Evolutionary conservation across 2,329 filamentous ascomycete species (phyloP).

Genomic region (Berkeleyomyces rouxiae): DNA sequence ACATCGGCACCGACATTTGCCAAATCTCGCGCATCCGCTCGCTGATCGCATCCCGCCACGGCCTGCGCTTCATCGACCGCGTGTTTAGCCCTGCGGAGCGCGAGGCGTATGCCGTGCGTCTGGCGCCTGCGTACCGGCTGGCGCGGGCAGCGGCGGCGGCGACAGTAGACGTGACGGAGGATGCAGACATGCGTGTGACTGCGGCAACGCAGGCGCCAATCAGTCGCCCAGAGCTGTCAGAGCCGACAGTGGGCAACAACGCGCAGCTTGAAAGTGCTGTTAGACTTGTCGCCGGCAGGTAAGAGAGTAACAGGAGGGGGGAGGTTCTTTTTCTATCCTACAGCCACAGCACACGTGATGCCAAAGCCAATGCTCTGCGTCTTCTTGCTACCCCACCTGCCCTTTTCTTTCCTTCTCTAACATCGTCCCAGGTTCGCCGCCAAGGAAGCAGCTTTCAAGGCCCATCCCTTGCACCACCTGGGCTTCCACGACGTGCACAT

Average conservation of each 20-base stretch:
- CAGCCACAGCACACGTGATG: too few relatives aligned
- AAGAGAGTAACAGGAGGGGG: neutral
- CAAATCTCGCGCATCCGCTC: slow-evolving; percentile 45
- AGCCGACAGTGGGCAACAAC: neutral
- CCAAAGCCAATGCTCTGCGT: neutral
- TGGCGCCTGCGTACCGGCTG: slow-evolving; percentile 3
- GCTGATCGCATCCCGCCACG: slow-evolving; percentile 33
- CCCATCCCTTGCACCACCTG: slow-evolving; percentile 41
- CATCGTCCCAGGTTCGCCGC: slow-evolving; percentile 40
- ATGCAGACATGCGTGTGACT: neutral
- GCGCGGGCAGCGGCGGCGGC: neutral
- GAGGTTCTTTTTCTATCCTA: neutral
- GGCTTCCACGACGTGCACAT: slow-evolving; percentile 46
- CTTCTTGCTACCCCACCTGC: neutral
- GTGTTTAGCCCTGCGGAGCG: slow-evolving; percentile 30
- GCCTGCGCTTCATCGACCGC: slow-evolving; percentile 29
- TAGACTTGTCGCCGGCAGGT: slow-evolving; percentile 24
- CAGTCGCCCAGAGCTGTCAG: neutral
- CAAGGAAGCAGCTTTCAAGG: slow-evolving; percentile 62
- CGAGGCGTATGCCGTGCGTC: slow-evolving; percentile 4
- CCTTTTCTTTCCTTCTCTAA: neutral
- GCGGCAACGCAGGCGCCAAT: neutral
- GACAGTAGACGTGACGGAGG: neutral
- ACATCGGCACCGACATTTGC: slow-evolving; percentile 68
- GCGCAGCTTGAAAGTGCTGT: slow-evolving; percentile 15